Evolutionary conservation across 306 rosid species (phyloP).

Genomic region (Neltuma alba): DNA sequence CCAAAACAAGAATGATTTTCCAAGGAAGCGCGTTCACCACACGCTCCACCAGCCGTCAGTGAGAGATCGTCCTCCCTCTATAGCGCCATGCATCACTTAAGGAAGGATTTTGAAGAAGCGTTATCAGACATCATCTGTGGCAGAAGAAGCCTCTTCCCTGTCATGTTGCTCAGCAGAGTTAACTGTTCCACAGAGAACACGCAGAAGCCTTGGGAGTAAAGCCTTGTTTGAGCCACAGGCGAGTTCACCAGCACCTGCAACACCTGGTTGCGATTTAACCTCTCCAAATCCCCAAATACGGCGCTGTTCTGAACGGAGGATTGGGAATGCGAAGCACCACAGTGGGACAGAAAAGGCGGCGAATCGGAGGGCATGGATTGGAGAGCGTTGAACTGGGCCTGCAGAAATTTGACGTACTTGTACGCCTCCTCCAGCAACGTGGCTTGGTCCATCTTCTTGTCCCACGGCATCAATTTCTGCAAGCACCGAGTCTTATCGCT

Average conservation of each 20-base stretch:
- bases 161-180: constrained; percentile 38
- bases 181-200: constrained; percentile 73
- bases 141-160: constrained; percentile 20
- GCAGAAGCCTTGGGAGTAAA: constrained; percentile 63
- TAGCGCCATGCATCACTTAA: constrained; percentile 1
- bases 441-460: constrained; percentile 85
- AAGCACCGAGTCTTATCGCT: constrained; percentile 85
- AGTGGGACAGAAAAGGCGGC: background rate
- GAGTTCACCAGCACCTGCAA: constrained; percentile 79
- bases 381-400: constrained; percentile 66
- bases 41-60: background rate
- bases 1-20: background rate
- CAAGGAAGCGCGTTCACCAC: background rate
- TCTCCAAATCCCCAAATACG: constrained; percentile 50
- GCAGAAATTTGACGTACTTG: constrained; percentile 74
- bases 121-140: constrained; percentile 14
- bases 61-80: background rate
- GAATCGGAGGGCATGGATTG: constrained; percentile 64
- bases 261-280: constrained; percentile 64
- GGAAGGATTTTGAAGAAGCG: constrained; percentile 31
- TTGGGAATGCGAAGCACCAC: background rate
- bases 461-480: constrained; percentile 83
- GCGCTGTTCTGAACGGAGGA: background rate
- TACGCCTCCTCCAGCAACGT: constrained; percentile 67
- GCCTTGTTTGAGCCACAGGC: constrained; percentile 69